Percentiles rank a stretch among this genome's conserved stretches.
Conservation (phyloP, 2,329 filamentous ascomycete genomes). For the Calonectria naviculata region DNA sequence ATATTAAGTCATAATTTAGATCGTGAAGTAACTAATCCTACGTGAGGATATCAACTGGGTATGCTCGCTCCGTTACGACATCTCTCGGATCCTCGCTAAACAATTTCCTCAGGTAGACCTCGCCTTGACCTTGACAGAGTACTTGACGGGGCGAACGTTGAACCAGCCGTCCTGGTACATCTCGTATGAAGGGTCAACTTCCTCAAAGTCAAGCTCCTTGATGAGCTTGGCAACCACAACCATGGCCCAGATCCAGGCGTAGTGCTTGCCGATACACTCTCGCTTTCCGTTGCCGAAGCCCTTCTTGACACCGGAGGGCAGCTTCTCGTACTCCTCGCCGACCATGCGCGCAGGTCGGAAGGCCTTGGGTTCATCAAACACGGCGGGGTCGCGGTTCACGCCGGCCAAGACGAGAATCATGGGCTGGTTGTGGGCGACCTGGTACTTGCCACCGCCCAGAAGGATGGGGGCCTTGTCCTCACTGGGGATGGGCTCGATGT, state of each 20-base stretch:
- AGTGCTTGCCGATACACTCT: conserved; percentile 63
- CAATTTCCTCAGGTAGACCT: conserved; percentile 35
- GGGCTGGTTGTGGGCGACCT: conserved; percentile 59
- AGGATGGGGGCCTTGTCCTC: conserved; percentile 57
- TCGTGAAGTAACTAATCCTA: background rate
- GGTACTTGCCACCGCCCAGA: conserved; percentile 60
- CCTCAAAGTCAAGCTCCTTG: conserved; percentile 57
- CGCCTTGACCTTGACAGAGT: conserved; percentile 55
- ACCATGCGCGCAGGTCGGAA: conserved; percentile 63
- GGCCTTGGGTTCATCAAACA: conserved; percentile 58
- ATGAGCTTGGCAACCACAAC: conserved; percentile 56
- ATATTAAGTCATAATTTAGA: background rate
- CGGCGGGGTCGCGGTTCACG: conserved; percentile 60
- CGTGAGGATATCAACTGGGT: background rate
- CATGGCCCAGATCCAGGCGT: conserved; percentile 59
- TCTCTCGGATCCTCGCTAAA: background rate
- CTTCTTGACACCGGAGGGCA: conserved; percentile 59
- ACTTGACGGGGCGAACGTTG: conserved; percentile 60
- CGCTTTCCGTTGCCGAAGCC: conserved; percentile 65
- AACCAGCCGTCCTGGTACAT: conserved; percentile 63
- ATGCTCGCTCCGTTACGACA: background rate
- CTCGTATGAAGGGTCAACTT: conserved; percentile 52
- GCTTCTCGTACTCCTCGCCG: conserved; percentile 53
- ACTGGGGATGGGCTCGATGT: conserved; percentile 59
- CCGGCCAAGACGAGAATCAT: conserved; percentile 62